Conservation (phyloP, 2,329 filamentous ascomycete species). For the Intubia oerlemansii region DNA sequence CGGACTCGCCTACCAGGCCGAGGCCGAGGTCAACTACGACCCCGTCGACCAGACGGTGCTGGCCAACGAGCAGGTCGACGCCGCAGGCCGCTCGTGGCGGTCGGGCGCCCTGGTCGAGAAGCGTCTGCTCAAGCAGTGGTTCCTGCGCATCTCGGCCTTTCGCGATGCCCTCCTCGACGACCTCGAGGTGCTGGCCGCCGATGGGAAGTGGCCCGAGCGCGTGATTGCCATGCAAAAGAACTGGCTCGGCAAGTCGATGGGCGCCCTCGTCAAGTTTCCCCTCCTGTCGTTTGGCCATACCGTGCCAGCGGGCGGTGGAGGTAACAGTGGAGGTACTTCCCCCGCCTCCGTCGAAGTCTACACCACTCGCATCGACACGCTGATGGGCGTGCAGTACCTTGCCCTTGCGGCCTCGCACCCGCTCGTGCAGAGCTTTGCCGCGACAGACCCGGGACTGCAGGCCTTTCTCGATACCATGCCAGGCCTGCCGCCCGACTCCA, state of each 20-base stretch:
- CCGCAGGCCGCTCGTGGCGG: conserved; percentile 67
- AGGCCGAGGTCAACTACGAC: conserved; percentile 77
- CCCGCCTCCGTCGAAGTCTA: conserved; percentile 46
- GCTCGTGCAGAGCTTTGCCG: conserved; percentile 39
- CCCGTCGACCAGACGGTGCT: conserved; percentile 76
- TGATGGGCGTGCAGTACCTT: conserved; percentile 74
- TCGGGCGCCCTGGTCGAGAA: conserved; percentile 73
- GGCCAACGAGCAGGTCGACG: conserved; percentile 84
- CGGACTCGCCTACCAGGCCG: conserved; percentile 62
- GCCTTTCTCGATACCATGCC: conserved; percentile 45
- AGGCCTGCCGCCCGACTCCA: conserved; percentile 30
- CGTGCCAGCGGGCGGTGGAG: no score
- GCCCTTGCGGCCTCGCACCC: conserved; percentile 57
- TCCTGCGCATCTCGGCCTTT: conserved; percentile 64
- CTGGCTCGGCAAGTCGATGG: conserved; percentile 66
- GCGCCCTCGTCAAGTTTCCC: conserved; percentile 51
- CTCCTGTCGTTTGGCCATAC: conserved; percentile 23
- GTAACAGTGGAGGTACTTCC: no score
- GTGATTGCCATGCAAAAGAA: conserved; percentile 70
- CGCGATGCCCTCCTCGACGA: conserved; percentile 52
- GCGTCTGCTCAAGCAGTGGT: conserved; percentile 68
- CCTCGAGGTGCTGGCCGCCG: conserved; percentile 39
- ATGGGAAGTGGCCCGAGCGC: conserved; percentile 58
- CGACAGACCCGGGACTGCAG: conserved; percentile 36
- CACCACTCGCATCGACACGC: conserved; percentile 67